Evolutionary conservation across 192 early-diverging fungal species (phyloP), one percentile per base, ranked within the genome.

Genomic region (Cladochytrium replicatum): DNA sequence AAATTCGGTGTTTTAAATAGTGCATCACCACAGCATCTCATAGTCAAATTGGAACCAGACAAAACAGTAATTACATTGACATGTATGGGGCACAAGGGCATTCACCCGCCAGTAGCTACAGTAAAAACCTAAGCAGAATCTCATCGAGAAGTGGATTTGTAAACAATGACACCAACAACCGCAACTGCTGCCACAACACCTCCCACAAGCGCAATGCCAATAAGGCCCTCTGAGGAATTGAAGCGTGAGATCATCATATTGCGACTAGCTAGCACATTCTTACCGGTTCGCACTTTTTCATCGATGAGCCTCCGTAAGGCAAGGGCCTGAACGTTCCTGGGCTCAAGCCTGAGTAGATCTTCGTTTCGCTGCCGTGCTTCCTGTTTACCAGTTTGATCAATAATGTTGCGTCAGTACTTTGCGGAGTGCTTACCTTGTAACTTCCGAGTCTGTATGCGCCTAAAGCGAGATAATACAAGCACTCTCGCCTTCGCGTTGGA

Each of bases 391-490:
- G n/a, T n/a, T n/a, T n/a, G n/a, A n/a, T n/a, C n/a, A n/a, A n/a
- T n/a, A n/a, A n/a, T n/a, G n/a, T n/a, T n/a, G n/a, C 13, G 11
- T 11, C 13, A 37, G 32, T 37, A 13, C 13, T 13, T 13, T 13
- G 11, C 32, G 17, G 17, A 27, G 13, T 27, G 32, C 13, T 27
- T 40, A 77, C 72, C 29, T 55, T 65, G 48, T 83, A 89, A 51
- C 80, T 74, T n/a, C 79, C 80, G 48, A 86, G 66, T 58, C 84
- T 87, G 66, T 77, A 87, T 57, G 84, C 68, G 6, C 83, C 88
- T 11, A 90, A 58, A 7, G 82, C 84, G 48, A 90, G 48, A 49
- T 87, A 90, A 56, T 86, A 90, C 31, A 87, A 61, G 53, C 88
- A 90, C 61, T 90, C 88, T 31, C 88, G 72, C 54, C 73, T 74